Conservation (phyloP, 768 basidiomycete species). For the Naganishia vaughanmartiniae region DNA sequence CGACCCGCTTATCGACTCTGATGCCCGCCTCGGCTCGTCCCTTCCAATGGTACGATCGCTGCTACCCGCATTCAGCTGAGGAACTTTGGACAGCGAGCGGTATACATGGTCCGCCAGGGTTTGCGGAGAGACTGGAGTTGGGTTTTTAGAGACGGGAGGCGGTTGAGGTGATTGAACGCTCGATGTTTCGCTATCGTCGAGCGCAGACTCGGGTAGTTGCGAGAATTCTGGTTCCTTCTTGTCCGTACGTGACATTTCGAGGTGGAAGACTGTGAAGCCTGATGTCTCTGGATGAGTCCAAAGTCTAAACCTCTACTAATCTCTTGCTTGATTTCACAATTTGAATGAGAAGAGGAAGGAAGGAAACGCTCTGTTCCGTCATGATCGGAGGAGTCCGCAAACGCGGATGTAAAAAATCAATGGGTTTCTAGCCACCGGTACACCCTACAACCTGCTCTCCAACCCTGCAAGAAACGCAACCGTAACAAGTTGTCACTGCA, state of each 20-base stretch:
- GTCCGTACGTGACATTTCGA: neutral
- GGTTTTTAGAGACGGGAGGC: slow-evolving; percentile 6
- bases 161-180: neutral
- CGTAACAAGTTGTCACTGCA: no score
- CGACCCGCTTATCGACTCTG: neutral
- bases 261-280: no score
- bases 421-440: no score
- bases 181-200: slow-evolving; percentile 9
- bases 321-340: no score
- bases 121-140: slow-evolving; percentile 14
- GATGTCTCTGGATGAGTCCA: neutral
- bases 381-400: neutral
- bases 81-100: neutral
- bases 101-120: slow-evolving; percentile 10
- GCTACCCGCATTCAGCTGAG: neutral
- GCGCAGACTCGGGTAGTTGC: slow-evolving; percentile 7
- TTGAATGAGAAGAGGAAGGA: no score
- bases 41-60: neutral
- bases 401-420: neutral
- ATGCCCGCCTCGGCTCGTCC: slow-evolving; percentile 6
- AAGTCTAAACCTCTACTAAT: no score
- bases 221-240: slow-evolving; percentile 4
- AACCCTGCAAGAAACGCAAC: no score
- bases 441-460: no score
- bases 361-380: neutral